Percentiles rank a stretch among this genome's conserved stretches.
Conservation (phyloP, 345 rosid species). For the Salix dunnii region DNA sequence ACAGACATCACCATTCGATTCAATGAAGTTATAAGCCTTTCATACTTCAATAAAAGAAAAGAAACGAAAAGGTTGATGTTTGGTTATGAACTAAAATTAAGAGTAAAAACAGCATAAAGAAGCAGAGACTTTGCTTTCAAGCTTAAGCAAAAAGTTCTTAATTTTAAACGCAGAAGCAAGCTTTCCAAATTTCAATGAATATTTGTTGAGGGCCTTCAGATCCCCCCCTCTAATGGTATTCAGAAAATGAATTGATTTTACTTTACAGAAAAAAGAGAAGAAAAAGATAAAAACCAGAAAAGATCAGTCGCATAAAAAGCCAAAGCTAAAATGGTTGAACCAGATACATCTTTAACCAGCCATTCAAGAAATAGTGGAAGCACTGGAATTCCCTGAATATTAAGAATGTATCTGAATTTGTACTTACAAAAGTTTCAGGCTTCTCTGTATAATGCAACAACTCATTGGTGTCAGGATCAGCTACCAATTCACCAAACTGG, state of each 20-base stretch:
- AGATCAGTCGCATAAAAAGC: neutral
- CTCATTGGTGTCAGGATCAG: slow-evolving; percentile 74
- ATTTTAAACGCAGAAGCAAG: neutral
- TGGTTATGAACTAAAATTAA: neutral
- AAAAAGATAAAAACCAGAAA: neutral
- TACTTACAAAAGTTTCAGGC: slow-evolving; percentile 81
- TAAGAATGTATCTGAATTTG: slow-evolving; percentile 10
- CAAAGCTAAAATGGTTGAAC: neutral
- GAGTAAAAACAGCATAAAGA: neutral
- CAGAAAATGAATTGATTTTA: neutral
- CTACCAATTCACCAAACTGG: slow-evolving; percentile 81
- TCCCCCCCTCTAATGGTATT: neutral
- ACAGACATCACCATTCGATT: neutral
- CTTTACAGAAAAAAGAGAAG: neutral
- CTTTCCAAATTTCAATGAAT: neutral
- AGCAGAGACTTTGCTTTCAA: neutral
- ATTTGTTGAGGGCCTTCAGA: neutral
- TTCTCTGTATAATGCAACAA: slow-evolving; percentile 85
- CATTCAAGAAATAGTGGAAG: slow-evolving; percentile 5
- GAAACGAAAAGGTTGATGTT: neutral
- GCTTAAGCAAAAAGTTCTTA: neutral
- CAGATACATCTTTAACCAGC: slow-evolving; percentile 1
- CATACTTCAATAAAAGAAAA: neutral
- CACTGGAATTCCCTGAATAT: neutral
- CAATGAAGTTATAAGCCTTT: neutral